phyloP scores from a whole-genome alignment of 2,329 filamentous ascomycete species.

The Domatiomyces globalis region DNA sequence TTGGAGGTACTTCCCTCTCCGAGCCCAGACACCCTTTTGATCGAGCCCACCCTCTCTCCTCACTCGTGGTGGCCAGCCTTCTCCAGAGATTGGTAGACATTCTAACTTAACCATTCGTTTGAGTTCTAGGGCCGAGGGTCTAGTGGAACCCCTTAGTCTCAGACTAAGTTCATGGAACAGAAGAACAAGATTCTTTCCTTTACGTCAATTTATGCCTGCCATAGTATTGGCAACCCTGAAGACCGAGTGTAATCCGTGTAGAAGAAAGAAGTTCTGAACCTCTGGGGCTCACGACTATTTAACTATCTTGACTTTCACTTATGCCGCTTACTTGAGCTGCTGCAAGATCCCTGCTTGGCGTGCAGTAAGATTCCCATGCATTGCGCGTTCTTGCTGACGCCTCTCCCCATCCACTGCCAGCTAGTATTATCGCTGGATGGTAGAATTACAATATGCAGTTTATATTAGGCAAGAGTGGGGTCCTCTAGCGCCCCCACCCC shows the following conservation, averaged over 20 bases:
- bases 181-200: background rate
- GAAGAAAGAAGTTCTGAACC: background rate
- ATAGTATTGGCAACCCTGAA: background rate
- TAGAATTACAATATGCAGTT: background rate
- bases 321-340: background rate
- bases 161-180: background rate
- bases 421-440: background rate
- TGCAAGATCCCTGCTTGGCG: too few relatives aligned
- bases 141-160: background rate
- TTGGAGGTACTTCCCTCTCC: background rate
- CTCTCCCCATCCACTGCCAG: too few relatives aligned
- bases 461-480: background rate
- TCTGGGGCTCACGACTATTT: background rate
- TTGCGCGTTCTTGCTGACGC: too few relatives aligned
- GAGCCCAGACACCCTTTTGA: background rate
- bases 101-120: background rate
- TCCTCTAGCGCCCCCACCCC: too few relatives aligned
- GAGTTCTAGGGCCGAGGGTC: background rate
- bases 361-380: too few relatives aligned
- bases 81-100: background rate
- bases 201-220: background rate
- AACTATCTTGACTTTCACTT: background rate
- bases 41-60: background rate
- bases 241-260: background rate
- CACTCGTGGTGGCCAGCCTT: too few relatives aligned